phyloP scores from a whole-genome alignment of 441 rosid species.

The Erodium moschatum region DNA sequence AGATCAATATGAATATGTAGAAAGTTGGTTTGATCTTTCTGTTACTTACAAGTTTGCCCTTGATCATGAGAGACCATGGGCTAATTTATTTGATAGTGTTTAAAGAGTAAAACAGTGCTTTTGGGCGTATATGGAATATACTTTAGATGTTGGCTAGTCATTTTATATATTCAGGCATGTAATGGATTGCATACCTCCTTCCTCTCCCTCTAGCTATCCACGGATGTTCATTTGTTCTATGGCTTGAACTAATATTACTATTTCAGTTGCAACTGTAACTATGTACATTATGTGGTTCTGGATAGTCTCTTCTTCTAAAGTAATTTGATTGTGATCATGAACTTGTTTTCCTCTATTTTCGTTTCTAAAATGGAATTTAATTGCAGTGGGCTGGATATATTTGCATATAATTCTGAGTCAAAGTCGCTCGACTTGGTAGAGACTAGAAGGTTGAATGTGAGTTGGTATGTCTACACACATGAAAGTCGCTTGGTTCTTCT shows the following conservation, averaged over 20 bases:
- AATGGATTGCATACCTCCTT: slow-evolving; percentile 3
- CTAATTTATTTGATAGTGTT: not conserved
- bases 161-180: not conserved
- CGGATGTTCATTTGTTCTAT: not conserved
- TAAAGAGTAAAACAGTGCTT: not conserved
- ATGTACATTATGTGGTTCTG: slow-evolving; percentile 3
- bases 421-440: slow-evolving; percentile 71
- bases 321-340: not conserved
- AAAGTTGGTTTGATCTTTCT: not conserved
- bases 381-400: slow-evolving; percentile 84
- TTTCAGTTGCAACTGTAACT: slow-evolving; percentile 2
- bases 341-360: not conserved
- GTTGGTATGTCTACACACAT: slow-evolving; percentile 88
- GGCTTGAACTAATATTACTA: not conserved
- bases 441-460: slow-evolving; percentile 55
- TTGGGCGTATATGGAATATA: not conserved
- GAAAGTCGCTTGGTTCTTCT: slow-evolving; percentile 93
- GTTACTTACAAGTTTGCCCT: not conserved
- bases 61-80: not conserved
- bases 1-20: not conserved
- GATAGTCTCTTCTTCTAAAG: not conserved
- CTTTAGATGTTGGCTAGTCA: not conserved
- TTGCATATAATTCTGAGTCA: slow-evolving; percentile 48
- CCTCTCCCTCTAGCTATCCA: not conserved
- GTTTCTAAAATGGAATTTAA: slow-evolving; percentile 24